phyloP scores from a whole-genome alignment of 306 rosid genomes.

The Carpinus viminea region DNA sequence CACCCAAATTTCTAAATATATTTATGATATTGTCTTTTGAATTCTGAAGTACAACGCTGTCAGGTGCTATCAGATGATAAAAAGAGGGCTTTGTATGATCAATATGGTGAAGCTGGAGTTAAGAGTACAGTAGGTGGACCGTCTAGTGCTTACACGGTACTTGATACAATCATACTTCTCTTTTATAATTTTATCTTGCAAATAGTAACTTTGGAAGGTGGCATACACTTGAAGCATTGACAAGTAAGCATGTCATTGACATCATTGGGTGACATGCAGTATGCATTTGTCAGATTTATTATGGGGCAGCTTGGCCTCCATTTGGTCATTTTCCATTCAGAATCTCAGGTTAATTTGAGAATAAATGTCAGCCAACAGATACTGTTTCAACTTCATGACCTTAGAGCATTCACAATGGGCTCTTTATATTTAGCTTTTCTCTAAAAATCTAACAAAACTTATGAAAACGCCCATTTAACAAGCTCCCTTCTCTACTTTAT shows the following conservation, averaged over 20 bases:
- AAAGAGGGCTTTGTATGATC: constrained; percentile 94
- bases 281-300: not conserved
- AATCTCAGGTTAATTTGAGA: not conserved
- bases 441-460: no score
- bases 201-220: constrained; percentile 5
- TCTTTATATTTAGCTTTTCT: no score
- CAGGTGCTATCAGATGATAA: constrained; percentile 99
- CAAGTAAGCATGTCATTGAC: constrained; percentile 9
- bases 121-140: constrained; percentile 84
- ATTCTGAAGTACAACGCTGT: constrained; percentile 63
- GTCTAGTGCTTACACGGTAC: constrained; percentile 87
- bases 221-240: constrained; percentile 14
- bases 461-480: no score
- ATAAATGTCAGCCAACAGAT: not conserved
- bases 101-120: constrained; percentile 95
- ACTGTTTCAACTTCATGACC: not conserved
- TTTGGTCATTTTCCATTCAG: not conserved
- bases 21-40: constrained; percentile 54
- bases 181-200: constrained; percentile 8
- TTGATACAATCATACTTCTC: constrained; percentile 23
- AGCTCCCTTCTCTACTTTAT: no score
- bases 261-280: constrained; percentile 1
- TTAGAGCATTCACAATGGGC: no score
- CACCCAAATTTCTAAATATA: constrained; percentile 21
- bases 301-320: not conserved